Evolutionary conservation across 345 rosid species (phyloP).

Genomic region (Hypericum perforatum): DNA sequence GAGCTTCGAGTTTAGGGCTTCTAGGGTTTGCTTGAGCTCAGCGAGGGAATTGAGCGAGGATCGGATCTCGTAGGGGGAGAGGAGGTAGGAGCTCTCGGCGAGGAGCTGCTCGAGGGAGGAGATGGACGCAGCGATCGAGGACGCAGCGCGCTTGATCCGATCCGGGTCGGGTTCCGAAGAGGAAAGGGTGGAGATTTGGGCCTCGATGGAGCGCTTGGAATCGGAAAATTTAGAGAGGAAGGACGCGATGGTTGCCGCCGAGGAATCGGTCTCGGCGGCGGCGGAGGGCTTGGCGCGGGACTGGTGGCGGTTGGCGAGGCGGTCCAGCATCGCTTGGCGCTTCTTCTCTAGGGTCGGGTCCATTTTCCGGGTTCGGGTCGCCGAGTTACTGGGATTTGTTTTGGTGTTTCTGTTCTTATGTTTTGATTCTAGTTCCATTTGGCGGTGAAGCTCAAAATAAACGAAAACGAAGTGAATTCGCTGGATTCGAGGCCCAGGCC

Average conservation of each 20-base stretch:
- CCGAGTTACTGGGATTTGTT: too few relatives aligned
- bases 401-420: too few relatives aligned
- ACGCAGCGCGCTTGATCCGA: constrained; percentile 35
- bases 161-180: constrained; percentile 26
- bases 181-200: constrained; percentile 30
- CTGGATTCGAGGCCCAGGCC: too few relatives aligned
- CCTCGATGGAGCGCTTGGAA: constrained; percentile 40
- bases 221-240: constrained; percentile 58
- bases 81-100: constrained; percentile 59
- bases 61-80: constrained; percentile 74
- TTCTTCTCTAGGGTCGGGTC: constrained; percentile 31
- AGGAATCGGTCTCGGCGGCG: constrained; percentile 16
- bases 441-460: too few relatives aligned
- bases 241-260: constrained; percentile 39
- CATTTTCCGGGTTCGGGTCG: too few relatives aligned
- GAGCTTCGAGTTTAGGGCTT: constrained; percentile 32
- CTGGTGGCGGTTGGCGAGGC: constrained; percentile 70
- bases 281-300: constrained; percentile 36
- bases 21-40: constrained; percentile 56
- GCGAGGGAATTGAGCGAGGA: constrained; percentile 58
- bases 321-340: constrained; percentile 66
- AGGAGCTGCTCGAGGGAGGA: constrained; percentile 60
- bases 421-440: too few relatives aligned
- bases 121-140: constrained; percentile 46
- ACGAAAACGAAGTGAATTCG: too few relatives aligned